Evolutionary conservation across 768 basidiomycete genomes (phyloP).

Genomic region (Pisolithus albus): DNA sequence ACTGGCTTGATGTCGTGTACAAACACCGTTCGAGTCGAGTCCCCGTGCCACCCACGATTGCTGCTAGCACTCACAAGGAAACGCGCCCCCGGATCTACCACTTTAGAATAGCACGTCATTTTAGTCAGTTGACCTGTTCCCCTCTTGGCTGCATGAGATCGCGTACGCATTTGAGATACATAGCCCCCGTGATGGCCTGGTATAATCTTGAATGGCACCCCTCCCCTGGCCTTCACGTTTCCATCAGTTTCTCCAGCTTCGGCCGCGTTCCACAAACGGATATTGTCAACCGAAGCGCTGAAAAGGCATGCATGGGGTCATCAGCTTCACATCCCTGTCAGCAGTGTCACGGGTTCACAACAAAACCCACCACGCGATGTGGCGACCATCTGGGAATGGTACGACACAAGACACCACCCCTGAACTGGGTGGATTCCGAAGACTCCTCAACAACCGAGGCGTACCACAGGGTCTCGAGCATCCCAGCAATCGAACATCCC

Average conservation of each 20-base stretch:
- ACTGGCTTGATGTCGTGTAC: constrained; percentile 76
- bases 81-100: constrained; percentile 75
- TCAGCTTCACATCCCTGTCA: constrained; percentile 15
- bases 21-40: constrained; percentile 83
- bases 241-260: constrained; percentile 67
- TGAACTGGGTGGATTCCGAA: constrained; percentile 82
- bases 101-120: constrained; percentile 34
- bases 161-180: constrained; percentile 85
- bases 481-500: constrained; percentile 86
- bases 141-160: constrained; percentile 7
- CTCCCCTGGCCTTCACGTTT: constrained; percentile 53
- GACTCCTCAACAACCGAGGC: constrained; percentile 74
- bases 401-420: constrained; percentile 90
- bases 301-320: constrained; percentile 7
- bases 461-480: constrained; percentile 50
- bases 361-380: constrained; percentile 77
- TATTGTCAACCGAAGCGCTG: constrained; percentile 89
- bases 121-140: constrained; percentile 18
- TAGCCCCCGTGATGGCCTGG: constrained; percentile 94
- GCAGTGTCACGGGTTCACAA: constrained; percentile 8
- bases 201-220: constrained; percentile 89
- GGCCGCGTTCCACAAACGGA: constrained; percentile 88
- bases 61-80: constrained; percentile 91
- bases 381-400: constrained; percentile 86
- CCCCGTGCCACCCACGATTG: constrained; percentile 91